Conservation (phyloP, 768 basidiomycete species). For the Boletus barrowsii region DNA sequence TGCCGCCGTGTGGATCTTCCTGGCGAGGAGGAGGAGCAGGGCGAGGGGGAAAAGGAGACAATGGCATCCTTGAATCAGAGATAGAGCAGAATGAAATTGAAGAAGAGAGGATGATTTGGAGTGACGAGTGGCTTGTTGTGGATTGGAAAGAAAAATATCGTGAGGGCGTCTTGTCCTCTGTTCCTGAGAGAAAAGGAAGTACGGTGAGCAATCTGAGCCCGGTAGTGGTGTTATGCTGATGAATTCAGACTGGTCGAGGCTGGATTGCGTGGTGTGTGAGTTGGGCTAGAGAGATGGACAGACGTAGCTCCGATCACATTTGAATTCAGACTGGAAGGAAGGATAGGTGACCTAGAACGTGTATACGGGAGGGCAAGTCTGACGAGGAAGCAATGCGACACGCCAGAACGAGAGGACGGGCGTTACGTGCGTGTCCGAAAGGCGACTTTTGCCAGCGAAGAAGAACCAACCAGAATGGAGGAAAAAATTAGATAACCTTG, state of each 20-base stretch:
- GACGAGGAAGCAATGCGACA: not conserved
- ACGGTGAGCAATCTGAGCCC: not conserved
- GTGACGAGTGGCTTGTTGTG: not conserved
- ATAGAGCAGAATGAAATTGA: not conserved
- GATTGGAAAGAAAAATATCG: slow-evolving; percentile 2
- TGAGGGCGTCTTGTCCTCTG: not conserved
- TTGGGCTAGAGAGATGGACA: not conserved
- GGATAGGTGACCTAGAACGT: not conserved
- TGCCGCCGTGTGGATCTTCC: slow-evolving; percentile 3
- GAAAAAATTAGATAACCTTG: not conserved
- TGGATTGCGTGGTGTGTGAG: not conserved
- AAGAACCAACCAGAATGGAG: slow-evolving; percentile 3
- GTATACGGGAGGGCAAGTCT: not conserved
- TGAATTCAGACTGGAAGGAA: slow-evolving; percentile 15
- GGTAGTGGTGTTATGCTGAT: slow-evolving; percentile 2
- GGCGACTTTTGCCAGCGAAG: not conserved
- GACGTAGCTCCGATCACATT: slow-evolving; percentile 14
- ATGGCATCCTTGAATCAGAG: slow-evolving; percentile 14
- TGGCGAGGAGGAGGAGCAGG: slow-evolving; percentile 7
- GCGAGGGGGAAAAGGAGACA: slow-evolving; percentile 20
- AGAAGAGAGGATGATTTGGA: too few relatives aligned
- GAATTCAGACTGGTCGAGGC: slow-evolving; percentile 22
- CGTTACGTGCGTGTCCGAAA: slow-evolving; percentile 17
- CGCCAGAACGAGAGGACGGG: slow-evolving; percentile 1
- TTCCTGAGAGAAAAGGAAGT: not conserved